Conservation (phyloP, 768 basidiomycete species). For the Tricholoma bakamatsutake region DNA sequence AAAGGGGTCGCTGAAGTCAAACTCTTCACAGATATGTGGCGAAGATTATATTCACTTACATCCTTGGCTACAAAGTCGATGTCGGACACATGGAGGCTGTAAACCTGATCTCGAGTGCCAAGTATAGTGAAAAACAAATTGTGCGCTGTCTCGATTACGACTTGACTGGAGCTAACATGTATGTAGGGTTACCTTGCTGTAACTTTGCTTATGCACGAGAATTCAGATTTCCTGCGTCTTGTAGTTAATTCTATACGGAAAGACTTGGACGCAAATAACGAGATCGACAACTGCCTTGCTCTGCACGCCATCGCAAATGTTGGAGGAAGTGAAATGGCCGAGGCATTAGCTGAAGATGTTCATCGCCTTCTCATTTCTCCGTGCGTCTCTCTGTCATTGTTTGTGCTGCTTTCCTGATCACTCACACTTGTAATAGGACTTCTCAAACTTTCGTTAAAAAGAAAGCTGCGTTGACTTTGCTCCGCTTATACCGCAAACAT, state of each 20-base stretch:
- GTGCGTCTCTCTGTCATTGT: constrained; percentile 39
- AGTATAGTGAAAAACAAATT: constrained; percentile 99
- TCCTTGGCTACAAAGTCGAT: constrained; percentile 98
- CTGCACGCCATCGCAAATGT: constrained; percentile 98
- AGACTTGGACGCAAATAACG: constrained; percentile 90
- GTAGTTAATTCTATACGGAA: constrained; percentile 99
- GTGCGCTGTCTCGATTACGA: constrained; percentile 41
- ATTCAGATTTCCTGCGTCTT: constrained; percentile 92
- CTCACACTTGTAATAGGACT: constrained; percentile 49
- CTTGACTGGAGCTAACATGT: constrained; percentile 7
- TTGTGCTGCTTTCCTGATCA: not conserved
- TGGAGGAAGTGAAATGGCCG: constrained; percentile 97
- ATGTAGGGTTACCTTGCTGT: constrained; percentile 93
- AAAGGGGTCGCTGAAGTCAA: not conserved
- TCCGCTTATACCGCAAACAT: constrained; percentile 93
- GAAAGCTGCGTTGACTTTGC: constrained; percentile 91
- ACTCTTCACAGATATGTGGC: constrained; percentile 76
- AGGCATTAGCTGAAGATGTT: constrained; percentile 88
- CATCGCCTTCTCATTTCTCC: constrained; percentile 93
- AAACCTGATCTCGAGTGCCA: constrained; percentile 90
- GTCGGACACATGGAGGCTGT: constrained; percentile 99
- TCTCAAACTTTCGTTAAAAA: constrained; percentile 96
- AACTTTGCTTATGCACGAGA: constrained; percentile 97
- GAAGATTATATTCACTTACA: constrained; percentile 99
- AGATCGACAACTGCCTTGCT: constrained; percentile 93